Evolutionary conservation across 2,329 filamentous ascomycete species (phyloP).

Genomic region (Penicillium sp.): DNA sequence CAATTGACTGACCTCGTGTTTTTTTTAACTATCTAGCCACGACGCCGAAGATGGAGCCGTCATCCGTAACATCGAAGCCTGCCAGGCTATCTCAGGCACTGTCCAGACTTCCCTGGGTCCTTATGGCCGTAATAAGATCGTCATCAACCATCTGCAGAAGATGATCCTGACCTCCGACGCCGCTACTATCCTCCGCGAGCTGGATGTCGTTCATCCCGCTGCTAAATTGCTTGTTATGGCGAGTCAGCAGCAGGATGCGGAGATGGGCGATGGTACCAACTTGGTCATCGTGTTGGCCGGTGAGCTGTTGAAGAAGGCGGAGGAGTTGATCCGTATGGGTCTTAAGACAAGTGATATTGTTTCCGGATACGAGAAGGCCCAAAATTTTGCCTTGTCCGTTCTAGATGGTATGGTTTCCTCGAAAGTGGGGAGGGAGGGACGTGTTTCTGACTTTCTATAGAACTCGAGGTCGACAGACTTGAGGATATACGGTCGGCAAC

Average conservation of each 20-base stretch:
- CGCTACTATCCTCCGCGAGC: slow-evolving; percentile 92
- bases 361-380: slow-evolving; percentile 91
- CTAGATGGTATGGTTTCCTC: slow-evolving; percentile 63
- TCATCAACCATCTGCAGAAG: slow-evolving; percentile 99
- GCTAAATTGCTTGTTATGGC: slow-evolving; percentile 98
- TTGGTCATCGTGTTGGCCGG: slow-evolving; percentile 94
- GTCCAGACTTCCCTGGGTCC: slow-evolving; percentile 96
- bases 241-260: slow-evolving; percentile 95
- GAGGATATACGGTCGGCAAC: slow-evolving; percentile 75
- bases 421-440: slow-evolving; percentile 1
- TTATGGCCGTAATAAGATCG: slow-evolving; percentile 98
- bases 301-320: slow-evolving; percentile 93
- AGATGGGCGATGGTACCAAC: slow-evolving; percentile 99
- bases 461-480: slow-evolving; percentile 87
- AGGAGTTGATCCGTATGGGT: slow-evolving; percentile 93
- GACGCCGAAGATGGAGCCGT: slow-evolving; percentile 99
- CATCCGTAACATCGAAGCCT: slow-evolving; percentile 97
- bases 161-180: slow-evolving; percentile 99
- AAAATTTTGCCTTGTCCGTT: slow-evolving; percentile 78
- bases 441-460: slow-evolving; percentile 40
- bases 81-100: slow-evolving; percentile 89
- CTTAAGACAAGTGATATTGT: slow-evolving; percentile 98
- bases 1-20: slow-evolving; percentile 12
- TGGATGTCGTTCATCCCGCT: slow-evolving; percentile 96
- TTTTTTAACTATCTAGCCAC: slow-evolving; percentile 65